Percentiles rank a stretch among this genome's conserved stretches.
Evolutionary conservation across 129 eudicot genomes (phyloP).

Genomic region (Pseudognaphalium luteoalbum): DNA sequence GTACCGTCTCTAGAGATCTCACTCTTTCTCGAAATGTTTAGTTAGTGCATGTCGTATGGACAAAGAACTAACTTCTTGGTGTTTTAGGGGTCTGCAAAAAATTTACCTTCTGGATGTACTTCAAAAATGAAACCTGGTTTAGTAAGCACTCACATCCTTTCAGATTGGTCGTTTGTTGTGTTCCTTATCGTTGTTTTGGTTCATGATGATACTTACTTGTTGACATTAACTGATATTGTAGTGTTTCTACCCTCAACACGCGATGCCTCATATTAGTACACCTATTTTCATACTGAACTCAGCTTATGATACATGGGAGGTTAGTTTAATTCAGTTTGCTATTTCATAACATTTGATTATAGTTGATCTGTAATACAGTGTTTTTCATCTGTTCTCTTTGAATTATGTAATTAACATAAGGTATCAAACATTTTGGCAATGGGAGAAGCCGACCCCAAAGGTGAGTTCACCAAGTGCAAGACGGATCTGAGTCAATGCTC

Average conservation of each 20-base stretch:
- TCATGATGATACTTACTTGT: background rate
- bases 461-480: slow-evolving; percentile 31
- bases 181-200: background rate
- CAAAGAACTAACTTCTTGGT: background rate
- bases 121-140: background rate
- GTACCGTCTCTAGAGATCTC: background rate
- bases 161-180: background rate
- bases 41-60: background rate
- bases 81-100: background rate
- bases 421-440: slow-evolving; percentile 30
- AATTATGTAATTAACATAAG: slow-evolving; percentile 1
- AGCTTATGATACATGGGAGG: slow-evolving; percentile 14
- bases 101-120: background rate
- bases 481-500: slow-evolving; percentile 24
- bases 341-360: background rate
- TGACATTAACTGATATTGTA: background rate
- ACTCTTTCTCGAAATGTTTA: background rate
- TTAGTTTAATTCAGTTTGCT: background rate
- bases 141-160: background rate
- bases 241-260: background rate
- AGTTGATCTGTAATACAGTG: background rate
- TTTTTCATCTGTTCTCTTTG: background rate
- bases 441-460: slow-evolving; percentile 36
- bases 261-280: background rate
- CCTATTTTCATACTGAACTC: background rate